Base-by-base conservation (phyloP, 2,329 filamentous ascomycete genomes). In the Xylaria sp. region DNA sequence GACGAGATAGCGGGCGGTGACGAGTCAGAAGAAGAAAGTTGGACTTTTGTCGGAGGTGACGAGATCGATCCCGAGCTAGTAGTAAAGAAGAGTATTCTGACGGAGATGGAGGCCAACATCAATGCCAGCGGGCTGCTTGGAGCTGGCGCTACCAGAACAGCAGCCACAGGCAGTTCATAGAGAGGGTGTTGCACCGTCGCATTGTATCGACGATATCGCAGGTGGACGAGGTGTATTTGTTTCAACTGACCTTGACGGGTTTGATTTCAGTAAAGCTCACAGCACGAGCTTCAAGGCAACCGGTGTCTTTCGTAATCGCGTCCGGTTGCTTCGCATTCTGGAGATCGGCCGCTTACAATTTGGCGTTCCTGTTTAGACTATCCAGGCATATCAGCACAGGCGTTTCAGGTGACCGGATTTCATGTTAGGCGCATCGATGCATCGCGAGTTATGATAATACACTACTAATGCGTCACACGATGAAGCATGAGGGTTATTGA, bases 41-140 rank as follows among this genome's bases (percentile, higher is more conserved):
- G 94, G 95, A 98, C 94, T 0, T 94, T 98, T 80, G 87, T 98
- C 23, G 94, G 93, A 6, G 82, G 80, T 37, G 79, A 81, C 28
- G 80, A 81, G 37, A 69, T 78, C 23, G 76, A 79, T 41, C 69
- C 76, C 1, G 79, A 81, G 48, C 70, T 78, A 20, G 69, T 75
- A 4, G 72, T 76, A n/a, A 78, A 77, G 76, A 78, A 78, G 65
- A 73, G 69, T 59, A 69, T 69, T 31, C 72, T 76, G 20, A 63
- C 73, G 7, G 74, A 76, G 67, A 71, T 74, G 65, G 77, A 78
- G 69, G 69, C 71, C 37, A 71, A 57, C 34, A 65, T 70, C 12
- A 31, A 65, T 20, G 55, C 56, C 20, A 68, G 66, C 48, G 74
- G 66, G 46, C 56, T 74, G 3, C 67, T 74, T n/a, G 62, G 72